A percentile compares a stretch with the other conserved stretches of the same genome.
These are phyloP conservation scores for Nitzschia putrida DNA, from an alignment of 108 stramenopile genomes.

Conservation along the genomic window DNA sequence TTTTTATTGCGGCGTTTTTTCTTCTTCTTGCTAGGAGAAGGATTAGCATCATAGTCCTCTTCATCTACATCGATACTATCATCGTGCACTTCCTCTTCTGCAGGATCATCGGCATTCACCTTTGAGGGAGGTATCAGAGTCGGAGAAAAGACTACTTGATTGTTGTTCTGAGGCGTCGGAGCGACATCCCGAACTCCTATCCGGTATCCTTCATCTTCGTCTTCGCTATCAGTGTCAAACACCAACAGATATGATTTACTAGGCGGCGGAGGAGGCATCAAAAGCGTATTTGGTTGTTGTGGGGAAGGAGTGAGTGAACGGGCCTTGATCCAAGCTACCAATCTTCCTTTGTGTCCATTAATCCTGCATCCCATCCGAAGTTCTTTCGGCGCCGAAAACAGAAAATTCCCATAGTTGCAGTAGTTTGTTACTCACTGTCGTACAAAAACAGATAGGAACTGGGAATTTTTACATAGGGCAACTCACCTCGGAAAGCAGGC, in stretches of 20 bases:
- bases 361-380: no score
- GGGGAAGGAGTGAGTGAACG: no score
- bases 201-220: conserved; percentile 39
- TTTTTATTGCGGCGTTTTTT: conserved; percentile 57
- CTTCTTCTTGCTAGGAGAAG: neutral
- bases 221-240: conserved; percentile 56
- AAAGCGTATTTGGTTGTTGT: no score
- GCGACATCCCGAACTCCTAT: conserved; percentile 1
- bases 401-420: no score
- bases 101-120: neutral
- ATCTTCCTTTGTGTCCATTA: no score
- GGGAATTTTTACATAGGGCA: no score
- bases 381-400: no score
- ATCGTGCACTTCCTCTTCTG: conserved; percentile 18
- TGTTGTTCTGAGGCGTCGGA: neutral
- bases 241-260: conserved; percentile 70
- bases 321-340: no score
- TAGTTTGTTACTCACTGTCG: no score
- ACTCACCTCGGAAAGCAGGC: no score
- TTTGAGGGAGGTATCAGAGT: neutral
- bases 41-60: conserved; percentile 1
- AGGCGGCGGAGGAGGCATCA: conserved; percentile 83
- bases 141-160: neutral
- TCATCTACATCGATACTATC: conserved; percentile 12
- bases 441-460: no score